These are phyloP conservation scores for Prunus yedoensis DNA, from an alignment of 331 rosid species.

Conservation along the genomic window DNA sequence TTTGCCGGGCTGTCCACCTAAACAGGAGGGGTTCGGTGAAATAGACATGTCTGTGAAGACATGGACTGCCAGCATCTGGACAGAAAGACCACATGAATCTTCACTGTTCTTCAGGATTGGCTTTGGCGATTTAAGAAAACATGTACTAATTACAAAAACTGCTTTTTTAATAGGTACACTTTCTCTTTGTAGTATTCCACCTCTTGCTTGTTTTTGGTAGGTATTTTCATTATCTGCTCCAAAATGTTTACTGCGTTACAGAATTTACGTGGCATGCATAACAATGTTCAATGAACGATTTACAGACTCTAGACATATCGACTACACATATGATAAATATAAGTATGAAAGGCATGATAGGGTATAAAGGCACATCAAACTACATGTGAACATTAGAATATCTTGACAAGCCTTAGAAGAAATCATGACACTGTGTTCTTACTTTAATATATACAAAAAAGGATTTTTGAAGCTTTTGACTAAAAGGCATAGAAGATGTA, in stretches of 20 bases:
- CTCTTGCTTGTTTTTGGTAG: neutral
- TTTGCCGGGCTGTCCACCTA: neutral
- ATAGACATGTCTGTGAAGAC: neutral
- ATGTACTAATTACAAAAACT: no score
- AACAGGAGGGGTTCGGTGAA: neutral
- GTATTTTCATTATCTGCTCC: neutral
- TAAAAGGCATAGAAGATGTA: conserved; percentile 17
- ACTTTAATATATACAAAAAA: neutral
- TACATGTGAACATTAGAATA: neutral
- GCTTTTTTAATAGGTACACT: no score
- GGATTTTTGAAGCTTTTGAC: neutral
- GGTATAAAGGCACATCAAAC: neutral
- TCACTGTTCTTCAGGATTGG: no score
- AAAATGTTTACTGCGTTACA: neutral
- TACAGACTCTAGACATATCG: neutral
- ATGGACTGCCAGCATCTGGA: conserved; percentile 13
- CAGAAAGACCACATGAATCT: conserved; percentile 1
- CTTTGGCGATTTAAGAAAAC: no score
- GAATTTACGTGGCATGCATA: neutral
- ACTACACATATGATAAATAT: neutral
- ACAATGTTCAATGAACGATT: neutral
- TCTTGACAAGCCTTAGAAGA: neutral
- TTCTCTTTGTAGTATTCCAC: no score
- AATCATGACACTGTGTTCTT: neutral
- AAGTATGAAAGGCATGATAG: neutral